These are phyloP conservation scores for Tulasnella sp. DNA, from an alignment of 768 basidiomycete species.

Conservation along the genomic window DNA sequence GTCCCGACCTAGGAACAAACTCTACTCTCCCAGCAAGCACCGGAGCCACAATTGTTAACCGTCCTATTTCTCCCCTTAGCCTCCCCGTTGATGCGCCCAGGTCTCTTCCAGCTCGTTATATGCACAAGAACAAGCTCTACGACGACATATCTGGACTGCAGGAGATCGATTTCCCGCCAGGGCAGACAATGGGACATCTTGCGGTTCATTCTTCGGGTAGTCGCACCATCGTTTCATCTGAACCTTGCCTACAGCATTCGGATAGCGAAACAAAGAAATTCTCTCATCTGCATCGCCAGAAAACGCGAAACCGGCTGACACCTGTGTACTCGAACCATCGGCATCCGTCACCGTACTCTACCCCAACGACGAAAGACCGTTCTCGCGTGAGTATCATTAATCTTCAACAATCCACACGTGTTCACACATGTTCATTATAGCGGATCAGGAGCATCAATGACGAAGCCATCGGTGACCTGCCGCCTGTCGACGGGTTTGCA, in stretches of 20 bases:
- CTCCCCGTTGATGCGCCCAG: background rate
- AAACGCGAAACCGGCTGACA: background rate
- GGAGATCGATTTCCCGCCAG: background rate
- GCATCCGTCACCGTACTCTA: background rate
- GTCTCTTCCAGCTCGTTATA: background rate
- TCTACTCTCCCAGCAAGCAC: background rate
- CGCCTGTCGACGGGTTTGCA: background rate
- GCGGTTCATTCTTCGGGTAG: background rate
- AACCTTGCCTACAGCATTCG: background rate
- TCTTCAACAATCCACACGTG: background rate
- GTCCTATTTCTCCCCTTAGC: background rate
- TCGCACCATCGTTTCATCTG: background rate
- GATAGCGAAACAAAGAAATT: background rate
- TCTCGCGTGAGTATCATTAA: background rate
- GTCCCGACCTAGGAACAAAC: background rate
- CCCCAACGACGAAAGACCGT: background rate
- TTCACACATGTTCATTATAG: background rate
- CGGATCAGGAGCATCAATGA: background rate
- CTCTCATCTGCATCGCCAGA: background rate
- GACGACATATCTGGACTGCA: background rate
- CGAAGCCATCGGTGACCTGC: background rate
- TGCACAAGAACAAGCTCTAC: background rate
- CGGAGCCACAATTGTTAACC: background rate
- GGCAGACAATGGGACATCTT: background rate
- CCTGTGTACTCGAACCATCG: background rate